Percentiles rank a stretch among this genome's conserved stretches.
phyloP scores from a whole-genome alignment of 1,139 yeast species.

The Wickerhamomyces sp. region DNA sequence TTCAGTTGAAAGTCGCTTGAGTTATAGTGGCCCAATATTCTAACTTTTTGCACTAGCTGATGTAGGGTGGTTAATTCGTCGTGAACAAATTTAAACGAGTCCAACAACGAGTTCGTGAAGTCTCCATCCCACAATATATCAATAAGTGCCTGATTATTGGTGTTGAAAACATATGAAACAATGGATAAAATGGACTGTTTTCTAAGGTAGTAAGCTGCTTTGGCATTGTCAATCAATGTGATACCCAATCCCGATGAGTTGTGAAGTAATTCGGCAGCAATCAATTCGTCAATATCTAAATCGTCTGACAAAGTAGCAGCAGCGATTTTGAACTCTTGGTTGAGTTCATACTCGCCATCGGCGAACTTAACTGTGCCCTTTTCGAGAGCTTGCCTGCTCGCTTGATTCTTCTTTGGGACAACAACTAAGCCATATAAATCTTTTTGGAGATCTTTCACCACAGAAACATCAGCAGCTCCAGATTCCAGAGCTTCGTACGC shows the following conservation, averaged over 20 bases:
- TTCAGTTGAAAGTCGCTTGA: constrained; percentile 45
- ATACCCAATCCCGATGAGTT: constrained; percentile 41
- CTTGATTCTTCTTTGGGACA: constrained; percentile 49
- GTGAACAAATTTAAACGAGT: constrained; percentile 57
- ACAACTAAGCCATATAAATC: constrained; percentile 49
- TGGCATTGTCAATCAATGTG: constrained; percentile 60
- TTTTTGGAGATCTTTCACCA: constrained; percentile 29
- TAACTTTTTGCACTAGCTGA: constrained; percentile 65
- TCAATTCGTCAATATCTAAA: constrained; percentile 62
- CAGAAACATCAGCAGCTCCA: constrained; percentile 30
- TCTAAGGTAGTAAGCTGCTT: constrained; percentile 65
- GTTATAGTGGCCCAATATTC: constrained; percentile 47
- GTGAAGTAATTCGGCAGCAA: constrained; percentile 44
- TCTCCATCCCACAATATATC: constrained; percentile 19
- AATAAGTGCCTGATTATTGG: constrained; percentile 25
- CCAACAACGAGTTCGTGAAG: constrained; percentile 39
- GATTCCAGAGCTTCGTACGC: constrained; percentile 30
- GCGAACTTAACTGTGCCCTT: constrained; percentile 47
- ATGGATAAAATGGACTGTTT: constrained; percentile 69
- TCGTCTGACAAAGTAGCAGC: constrained; percentile 57
- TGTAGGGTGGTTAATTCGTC: constrained; percentile 48
- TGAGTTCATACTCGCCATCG: constrained; percentile 45
- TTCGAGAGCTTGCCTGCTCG: constrained; percentile 52
- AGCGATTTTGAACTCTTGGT: constrained; percentile 47
- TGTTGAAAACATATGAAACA: constrained; percentile 50